These are phyloP conservation scores for Aureobasidium melanogenum DNA, from an alignment of 2,329 filamentous ascomycete species.

Conservation along the genomic window DNA sequence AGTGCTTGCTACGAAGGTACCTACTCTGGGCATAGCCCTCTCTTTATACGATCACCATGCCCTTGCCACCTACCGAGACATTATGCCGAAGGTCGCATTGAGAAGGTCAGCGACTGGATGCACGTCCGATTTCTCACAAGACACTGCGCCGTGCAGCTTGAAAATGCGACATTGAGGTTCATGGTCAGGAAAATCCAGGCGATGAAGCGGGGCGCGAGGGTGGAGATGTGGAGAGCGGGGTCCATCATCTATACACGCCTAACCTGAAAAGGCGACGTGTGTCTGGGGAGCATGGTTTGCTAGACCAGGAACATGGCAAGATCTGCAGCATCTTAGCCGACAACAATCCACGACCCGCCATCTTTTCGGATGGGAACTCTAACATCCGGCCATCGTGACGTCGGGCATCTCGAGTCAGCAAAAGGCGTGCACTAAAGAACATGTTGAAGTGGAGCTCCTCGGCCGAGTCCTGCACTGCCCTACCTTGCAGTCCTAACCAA, in stretches of 20 bases:
- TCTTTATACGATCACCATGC: background rate
- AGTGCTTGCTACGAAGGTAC: background rate
- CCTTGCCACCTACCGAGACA: background rate
- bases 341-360: background rate
- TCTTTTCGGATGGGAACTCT: background rate
- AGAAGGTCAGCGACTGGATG: background rate
- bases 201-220: background rate
- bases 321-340: conserved; percentile 5
- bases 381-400: background rate
- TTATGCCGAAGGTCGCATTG: background rate
- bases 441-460: background rate
- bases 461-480: background rate
- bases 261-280: too few relatives aligned
- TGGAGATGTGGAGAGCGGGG: background rate
- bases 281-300: too few relatives aligned
- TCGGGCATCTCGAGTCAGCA: background rate
- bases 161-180: background rate
- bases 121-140: background rate
- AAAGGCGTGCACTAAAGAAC: background rate
- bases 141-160: background rate
- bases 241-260: too few relatives aligned
- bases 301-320: background rate
- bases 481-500: too few relatives aligned
- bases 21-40: background rate
- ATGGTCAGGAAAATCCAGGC: background rate